Base-by-base conservation (phyloP, 2,329 filamentous ascomycete genomes). In the Epichloe gansuensis region DNA sequence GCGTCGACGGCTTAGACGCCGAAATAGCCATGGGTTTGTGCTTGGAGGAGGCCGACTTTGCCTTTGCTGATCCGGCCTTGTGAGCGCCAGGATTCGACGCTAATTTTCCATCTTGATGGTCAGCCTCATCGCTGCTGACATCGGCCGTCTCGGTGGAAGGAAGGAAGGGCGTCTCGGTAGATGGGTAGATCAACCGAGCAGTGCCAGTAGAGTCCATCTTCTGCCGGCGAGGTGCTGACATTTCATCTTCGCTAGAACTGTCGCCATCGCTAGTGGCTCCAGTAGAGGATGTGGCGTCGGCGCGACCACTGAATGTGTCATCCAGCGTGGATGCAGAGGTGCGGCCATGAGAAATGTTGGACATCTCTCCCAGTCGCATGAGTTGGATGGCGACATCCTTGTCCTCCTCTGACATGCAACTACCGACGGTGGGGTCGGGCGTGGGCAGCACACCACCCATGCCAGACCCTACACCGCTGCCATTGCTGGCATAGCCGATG, bases 341-440 rank as follows among this genome's bases (percentile, higher is more conserved):
- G 59, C 91, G 86, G 51, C 89, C 90, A 62, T 95, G 88, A 2
- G 89, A 95, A 63, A 94, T 85, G 65, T 95, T 95, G 52, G 89
- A 93, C 60, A 90, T 88, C 65, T 96, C 90, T 45, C 93, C 90
- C 51, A 98, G 79, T 60, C 91, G 86, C 84, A 98, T 97, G 62
- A 98, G 76, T 71, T 97, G 93, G 64, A 96, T 84, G 53, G 93
- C 93, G 56, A 97, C 93, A 69, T 98, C 93, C 64, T 84, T 84
- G 60, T 84, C 81, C 68, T 98, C 93, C 65, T 98, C 93, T 13
- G 91, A 97, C 68, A 98, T 91, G 67, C 89, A 94, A 70, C 91
- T 97, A 51, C 88, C 88, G 60, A 97, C 87, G 12, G 93, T 98
- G n/a, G 91, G 91, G 61, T 97, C 93, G 27, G 93, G 93, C 2